A percentile compares a stretch with the other conserved stretches of the same genome.
phyloP scores from a whole-genome alignment of 2,329 filamentous ascomycete genomes.

The Madurella fahalii region DNA sequence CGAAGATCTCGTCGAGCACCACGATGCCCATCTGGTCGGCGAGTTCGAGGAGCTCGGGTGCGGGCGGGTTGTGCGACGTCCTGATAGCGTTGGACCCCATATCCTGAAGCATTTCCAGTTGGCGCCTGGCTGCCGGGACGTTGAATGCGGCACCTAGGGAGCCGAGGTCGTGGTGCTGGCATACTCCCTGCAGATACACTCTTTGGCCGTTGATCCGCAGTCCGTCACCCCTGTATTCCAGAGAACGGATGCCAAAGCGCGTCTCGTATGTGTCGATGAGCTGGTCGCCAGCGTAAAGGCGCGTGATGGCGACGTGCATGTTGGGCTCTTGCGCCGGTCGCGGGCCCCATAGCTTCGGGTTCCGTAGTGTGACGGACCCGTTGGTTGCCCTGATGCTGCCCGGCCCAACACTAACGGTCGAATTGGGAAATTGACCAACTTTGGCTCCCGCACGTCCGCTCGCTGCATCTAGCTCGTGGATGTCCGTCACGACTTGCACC shows the following conservation, averaged over 20 bases:
- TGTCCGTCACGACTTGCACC: constrained; percentile 38
- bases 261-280: constrained; percentile 42
- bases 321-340: constrained; percentile 43
- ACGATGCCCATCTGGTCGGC: constrained; percentile 48
- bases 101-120: constrained; percentile 46
- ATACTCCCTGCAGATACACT: constrained; percentile 43
- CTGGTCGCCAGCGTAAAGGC: constrained; percentile 28
- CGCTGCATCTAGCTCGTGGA: constrained; percentile 36
- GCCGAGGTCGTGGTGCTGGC: constrained; percentile 50
- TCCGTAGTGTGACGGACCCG: constrained; percentile 32
- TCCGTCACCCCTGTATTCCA: constrained; percentile 40
- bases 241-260: constrained; percentile 44
- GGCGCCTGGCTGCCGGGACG: constrained; percentile 42
- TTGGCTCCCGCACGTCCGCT: constrained; percentile 29
- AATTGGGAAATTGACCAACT: constrained; percentile 34
- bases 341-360: constrained; percentile 47
- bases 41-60: constrained; percentile 46
- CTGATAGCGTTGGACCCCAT: constrained; percentile 49
- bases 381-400: constrained; percentile 34
- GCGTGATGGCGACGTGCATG: constrained; percentile 45
- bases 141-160: constrained; percentile 50
- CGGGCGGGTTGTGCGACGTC: constrained; percentile 51
- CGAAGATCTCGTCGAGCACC: constrained; percentile 52
- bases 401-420: constrained; percentile 29
- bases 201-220: constrained; percentile 44